These are phyloP conservation scores for Eimeria zaria DNA, from an alignment of 169 alveolate genomes.

Conservation along the genomic window DNA sequence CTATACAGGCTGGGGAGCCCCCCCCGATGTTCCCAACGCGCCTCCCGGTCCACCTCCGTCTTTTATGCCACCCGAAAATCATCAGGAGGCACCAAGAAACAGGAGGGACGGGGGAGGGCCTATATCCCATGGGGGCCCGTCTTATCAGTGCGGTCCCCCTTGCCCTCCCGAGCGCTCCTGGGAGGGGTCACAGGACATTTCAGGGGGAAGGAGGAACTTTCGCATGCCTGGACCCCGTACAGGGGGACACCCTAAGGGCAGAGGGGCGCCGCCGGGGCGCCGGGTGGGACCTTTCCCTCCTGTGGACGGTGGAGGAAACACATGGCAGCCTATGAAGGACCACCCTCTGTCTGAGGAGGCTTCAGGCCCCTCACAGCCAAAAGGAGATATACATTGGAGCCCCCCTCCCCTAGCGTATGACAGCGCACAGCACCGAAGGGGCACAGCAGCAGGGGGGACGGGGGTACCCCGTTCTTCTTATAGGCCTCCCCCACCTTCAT, in stretches of 20 bases:
- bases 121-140: neutral
- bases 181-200: neutral
- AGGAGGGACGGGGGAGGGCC: constrained; percentile 2
- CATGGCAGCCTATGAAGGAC: constrained; percentile 9
- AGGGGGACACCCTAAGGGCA: constrained; percentile 49
- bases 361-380: neutral
- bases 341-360: neutral
- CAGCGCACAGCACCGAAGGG: constrained; percentile 52
- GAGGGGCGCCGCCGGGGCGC: constrained; percentile 1
- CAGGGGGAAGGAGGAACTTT: neutral
- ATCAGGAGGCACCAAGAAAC: neutral
- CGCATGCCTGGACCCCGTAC: neutral
- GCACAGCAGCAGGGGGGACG: neutral
- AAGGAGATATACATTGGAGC: neutral
- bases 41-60: neutral
- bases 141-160: neutral
- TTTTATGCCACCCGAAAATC: neutral
- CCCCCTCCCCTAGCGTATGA: constrained; percentile 50
- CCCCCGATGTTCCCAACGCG: neutral
- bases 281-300: neutral
- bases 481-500: constrained; percentile 4
- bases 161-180: constrained; percentile 30
- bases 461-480: neutral
- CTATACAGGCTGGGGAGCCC: constrained; percentile 53
- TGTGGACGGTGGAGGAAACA: neutral